Conservation (phyloP, 306 rosid species). For the Castanea crenata region DNA sequence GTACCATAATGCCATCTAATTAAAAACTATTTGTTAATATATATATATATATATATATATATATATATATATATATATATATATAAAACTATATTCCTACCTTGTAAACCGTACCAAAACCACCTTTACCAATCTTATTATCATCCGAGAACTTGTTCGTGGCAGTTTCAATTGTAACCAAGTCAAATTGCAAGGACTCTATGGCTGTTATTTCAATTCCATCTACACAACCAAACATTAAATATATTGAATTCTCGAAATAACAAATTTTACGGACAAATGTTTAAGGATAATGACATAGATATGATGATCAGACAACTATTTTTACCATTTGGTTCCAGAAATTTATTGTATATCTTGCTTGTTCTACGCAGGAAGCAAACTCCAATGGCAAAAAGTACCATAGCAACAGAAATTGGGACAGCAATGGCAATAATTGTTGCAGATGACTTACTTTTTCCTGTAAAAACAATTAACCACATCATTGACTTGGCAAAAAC, state of each 20-base stretch:
- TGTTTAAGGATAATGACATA: background rate
- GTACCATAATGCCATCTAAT: too few relatives aligned
- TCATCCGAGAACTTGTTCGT: too few relatives aligned
- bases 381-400: slow-evolving; percentile 24
- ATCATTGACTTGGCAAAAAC: background rate
- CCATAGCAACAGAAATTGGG: slow-evolving; percentile 28
- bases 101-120: too few relatives aligned
- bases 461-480: slow-evolving; percentile 22
- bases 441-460: slow-evolving; percentile 19
- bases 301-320: background rate
- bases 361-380: slow-evolving; percentile 39
- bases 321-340: slow-evolving; percentile 22
- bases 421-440: slow-evolving; percentile 25
- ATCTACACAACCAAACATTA: background rate
- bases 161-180: too few relatives aligned
- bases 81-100: too few relatives aligned
- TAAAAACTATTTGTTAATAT: too few relatives aligned
- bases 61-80: too few relatives aligned
- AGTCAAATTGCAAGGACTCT: too few relatives aligned
- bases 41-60: too few relatives aligned
- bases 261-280: background rate
- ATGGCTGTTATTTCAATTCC: too few relatives aligned
- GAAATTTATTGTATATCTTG: slow-evolving; percentile 13
- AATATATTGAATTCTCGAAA: background rate
- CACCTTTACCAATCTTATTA: too few relatives aligned